Base-by-base conservation (phyloP, 2,329 filamentous ascomycete species). In the Dothideomycetes sp. region DNA sequence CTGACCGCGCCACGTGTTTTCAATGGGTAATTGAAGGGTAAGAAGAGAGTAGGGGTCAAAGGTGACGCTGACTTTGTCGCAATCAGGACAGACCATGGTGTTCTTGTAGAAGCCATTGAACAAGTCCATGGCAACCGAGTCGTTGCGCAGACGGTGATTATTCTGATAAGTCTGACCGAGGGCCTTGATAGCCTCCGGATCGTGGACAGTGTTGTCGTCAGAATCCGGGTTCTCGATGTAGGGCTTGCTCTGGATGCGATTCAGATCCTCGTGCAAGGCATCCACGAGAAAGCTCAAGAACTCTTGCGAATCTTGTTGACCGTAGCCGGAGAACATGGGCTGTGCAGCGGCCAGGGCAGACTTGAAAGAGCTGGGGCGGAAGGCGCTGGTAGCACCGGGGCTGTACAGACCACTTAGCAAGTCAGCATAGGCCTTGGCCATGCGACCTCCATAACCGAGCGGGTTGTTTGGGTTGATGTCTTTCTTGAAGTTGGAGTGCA, bases 31-130 rank as follows among this genome's bases (percentile, higher is more conserved):
- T 42, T 93, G 91, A 17, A 98, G 67, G 0, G 91, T 95, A 43
- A 98, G 65, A 48, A 93, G 91, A 60, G 87, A 95, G 69, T 94
- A 98, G 1, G 91, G 91, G 57, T 98, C 91, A 55, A 98, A 98
- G 0, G 91, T 96, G 52, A 98, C 94, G 73, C 88, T 95, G 61
- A 96, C 83, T 64, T 96, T 98, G 50, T 81, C 74, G 59, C 91
- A 98, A 5, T 73, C 75, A 0, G 91, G 91, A 55, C 91, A 98
- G 47, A 91, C 81, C 47, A 98, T 74, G 0, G 89, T 96, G 33
- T 93, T 96, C 65, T 96, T 95, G 73, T 96, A 98, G 73, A 96
- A 86, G 47, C 91, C 91, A 16, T 86, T 93, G 60, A 98, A 98
- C 9, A 98, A 71, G 56, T 98, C 91, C 42, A 86, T 89, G 49